Evolutionary conservation across 2,329 filamentous ascomycete genomes (phyloP), one percentile per base, ranked within the genome.

Genomic region (Sordariomycetes sp.): DNA sequence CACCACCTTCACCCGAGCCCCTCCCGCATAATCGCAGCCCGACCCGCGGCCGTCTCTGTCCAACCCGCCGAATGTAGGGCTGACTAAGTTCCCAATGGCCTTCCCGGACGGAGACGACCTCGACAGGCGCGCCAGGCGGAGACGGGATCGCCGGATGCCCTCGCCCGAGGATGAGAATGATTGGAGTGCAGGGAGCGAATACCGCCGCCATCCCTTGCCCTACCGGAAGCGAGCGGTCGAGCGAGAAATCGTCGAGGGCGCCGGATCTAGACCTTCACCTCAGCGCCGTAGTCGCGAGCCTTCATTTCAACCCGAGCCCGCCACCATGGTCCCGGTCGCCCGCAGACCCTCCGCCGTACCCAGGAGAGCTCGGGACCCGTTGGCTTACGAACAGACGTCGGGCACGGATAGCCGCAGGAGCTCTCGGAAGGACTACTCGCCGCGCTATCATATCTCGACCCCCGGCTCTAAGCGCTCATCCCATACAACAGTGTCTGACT

Each of bases 371-470:
- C n/a, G 55, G 35, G 54, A 51, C 48, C 25, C 37, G 32, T 48
- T 56, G 24, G 35, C 43, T 1, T 24, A 58, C 35, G 53, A 64
- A 66, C 35, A 64, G 63, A 32, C 60, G 63, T 50, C 65, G 20
- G 56, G 56, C 32, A 58, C 65, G 35, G 66, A 64, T 57, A 69
- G 66, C 59, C 68, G 66, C 53, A 65, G 64, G 53, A 64, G 64
- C 28, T 67, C 67, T 7, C 65, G 66, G 40, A 61, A 66, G 58
- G 66, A 65, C 61, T 54, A 61, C 54, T 73, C 72, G 32, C 68
- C 68, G 32, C 69, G 67, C 59, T 64, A 65, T 56, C 68, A 71
- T 60, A 71, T 70, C 43, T 75, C 74, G 3, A 72, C 71, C 25
- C 71, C 69, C 7, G 64, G 66, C 24, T 72, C 73, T 48, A 66